Base-by-base conservation (phyloP, 768 basidiomycete genomes). In the Leccinum subgranulosum region DNA sequence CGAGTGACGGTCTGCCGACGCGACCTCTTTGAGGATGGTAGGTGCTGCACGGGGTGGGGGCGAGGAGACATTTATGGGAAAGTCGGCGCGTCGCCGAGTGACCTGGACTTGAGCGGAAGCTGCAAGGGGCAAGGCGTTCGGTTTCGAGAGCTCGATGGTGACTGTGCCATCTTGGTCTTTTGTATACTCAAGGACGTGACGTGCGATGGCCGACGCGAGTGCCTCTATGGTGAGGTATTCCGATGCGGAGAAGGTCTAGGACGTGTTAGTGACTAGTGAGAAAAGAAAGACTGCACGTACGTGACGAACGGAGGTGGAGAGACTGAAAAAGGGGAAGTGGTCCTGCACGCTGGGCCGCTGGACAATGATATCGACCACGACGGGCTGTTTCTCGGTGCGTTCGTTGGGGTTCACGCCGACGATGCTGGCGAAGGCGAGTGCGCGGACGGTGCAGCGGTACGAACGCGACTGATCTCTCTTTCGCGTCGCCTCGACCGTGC, bases 401-500 rank as follows among this genome's bases (percentile, higher is more conserved):
- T 94, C 92, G 57, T 77, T 79, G 6, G 79, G 75, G 60, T 89
- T 82, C 39, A 93, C 73, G 3, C 92, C 91, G 23, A 94, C 75
- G 51, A 92, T 79, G 14, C 80, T 75, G 7, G 75, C 73, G 36
- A 84, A 81, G 4, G 73, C 64, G 9, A 94, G 70, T 48, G 77
- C 76, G 14, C 71, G 60, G 34, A 79, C 57, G 21, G 11, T 27
- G 50, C 55, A 69, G 54, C 56, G 69, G 68, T 10, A 59, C 48
- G 23, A 51, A 17, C 14, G 29, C 39, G n/a, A 41, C n/a, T 54
- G 66, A 17, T 59, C 57, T 53, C 67, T 59, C 11, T 58, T 66
- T 39, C 73, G 69, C 11, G 67, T 66, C 28, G 78, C 73, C 49
- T 78, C 73, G 33, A 85, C 54, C 4, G 75, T 72, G 15, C 80